These are phyloP conservation scores for Ceratorhiza oryzae-sativae DNA, from an alignment of 1,284 basidiomycete species.

Conservation along the genomic window DNA sequence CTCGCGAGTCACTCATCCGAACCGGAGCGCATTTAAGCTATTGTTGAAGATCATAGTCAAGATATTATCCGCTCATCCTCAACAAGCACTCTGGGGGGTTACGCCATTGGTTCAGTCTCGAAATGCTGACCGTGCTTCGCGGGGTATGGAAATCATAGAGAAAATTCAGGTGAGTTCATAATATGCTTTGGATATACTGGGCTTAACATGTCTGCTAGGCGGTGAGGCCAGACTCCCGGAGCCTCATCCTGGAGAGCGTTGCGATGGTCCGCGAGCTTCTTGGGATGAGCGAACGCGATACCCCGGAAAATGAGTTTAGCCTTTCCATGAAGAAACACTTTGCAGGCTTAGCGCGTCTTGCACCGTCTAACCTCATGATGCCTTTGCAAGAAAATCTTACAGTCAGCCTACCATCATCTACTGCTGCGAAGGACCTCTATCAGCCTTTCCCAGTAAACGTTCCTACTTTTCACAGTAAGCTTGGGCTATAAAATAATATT, in stretches of 20 bases:
- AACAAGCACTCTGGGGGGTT: slow-evolving; percentile 94
- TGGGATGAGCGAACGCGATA: slow-evolving; percentile 65
- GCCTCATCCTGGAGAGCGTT: slow-evolving; percentile 63
- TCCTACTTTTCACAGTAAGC: slow-evolving; percentile 78
- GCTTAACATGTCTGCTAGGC: slow-evolving; percentile 52
- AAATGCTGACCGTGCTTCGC: slow-evolving; percentile 65
- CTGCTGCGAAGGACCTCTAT: slow-evolving; percentile 70
- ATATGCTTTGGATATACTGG: background rate
- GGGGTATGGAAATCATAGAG: slow-evolving; percentile 71
- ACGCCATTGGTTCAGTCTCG: slow-evolving; percentile 89
- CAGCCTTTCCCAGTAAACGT: slow-evolving; percentile 82
- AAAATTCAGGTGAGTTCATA: slow-evolving; percentile 64
- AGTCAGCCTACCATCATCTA: slow-evolving; percentile 81
- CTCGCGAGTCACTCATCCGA: slow-evolving; percentile 87
- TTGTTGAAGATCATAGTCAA: slow-evolving; percentile 74
- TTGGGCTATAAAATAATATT: background rate
- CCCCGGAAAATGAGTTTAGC: slow-evolving; percentile 58
- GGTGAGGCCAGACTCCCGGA: slow-evolving; percentile 53
- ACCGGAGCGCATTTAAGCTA: slow-evolving; percentile 69
- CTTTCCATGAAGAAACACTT: slow-evolving; percentile 73
- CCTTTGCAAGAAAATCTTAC: slow-evolving; percentile 94
- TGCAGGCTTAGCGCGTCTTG: slow-evolving; percentile 63
- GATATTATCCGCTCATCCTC: slow-evolving; percentile 85
- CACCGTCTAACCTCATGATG: slow-evolving; percentile 77
- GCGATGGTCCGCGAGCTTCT: slow-evolving; percentile 75